Evolutionary conservation across 1,139 yeast genomes (phyloP), one percentile per base, ranked within the genome.

Genomic region (Pneumocystis carinii): DNA sequence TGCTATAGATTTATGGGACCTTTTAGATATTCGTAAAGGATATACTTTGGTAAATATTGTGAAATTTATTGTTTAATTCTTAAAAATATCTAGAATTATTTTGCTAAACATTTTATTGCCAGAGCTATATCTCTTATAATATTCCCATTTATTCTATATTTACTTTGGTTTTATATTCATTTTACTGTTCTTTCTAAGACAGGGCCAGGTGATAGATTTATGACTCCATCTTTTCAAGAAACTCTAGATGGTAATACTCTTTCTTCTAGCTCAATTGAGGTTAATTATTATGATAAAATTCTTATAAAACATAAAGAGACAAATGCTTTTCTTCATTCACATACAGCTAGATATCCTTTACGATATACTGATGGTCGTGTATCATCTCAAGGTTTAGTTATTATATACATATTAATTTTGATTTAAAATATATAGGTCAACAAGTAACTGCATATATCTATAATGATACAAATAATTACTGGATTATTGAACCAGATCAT

Each of bases 301-400:
- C 88, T 96, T 24, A 73, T 92, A 66, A 82, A 81, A 70, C 95
- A 90, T 74, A 85, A 84, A 71, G 87, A 82, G 61, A 88, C 96
- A 2, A 82, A 79, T 2, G 84, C 88, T 15, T 79, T 81, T 64
- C 80, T 92, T 70, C 97, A 92, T 73, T 92, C 98, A 0, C 97
- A 90, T 71, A 71, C 73, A 14, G 79, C 77, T 42, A 75, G 74
- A 61, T 92, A 92, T 73, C 99, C 99, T 53, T 78, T 90, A 70
- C 84, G 97, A 72, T 92, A 92, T 73, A 97, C 89, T 64, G 97
- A 92, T 73, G 98, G 98, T 14, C 85, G 99, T 76, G 79, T 92
- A 62, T 90, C 97, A 0, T 90, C 97, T 12, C 87, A 88, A 73
- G 92, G 95, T 36, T 19, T 24, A 27, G 27, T 57, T 10, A 19